Percentiles rank a stretch among this genome's conserved stretches.
Conservation (phyloP, 2,329 filamentous ascomycete species). For the Pestalotiopsis sp. region DNA sequence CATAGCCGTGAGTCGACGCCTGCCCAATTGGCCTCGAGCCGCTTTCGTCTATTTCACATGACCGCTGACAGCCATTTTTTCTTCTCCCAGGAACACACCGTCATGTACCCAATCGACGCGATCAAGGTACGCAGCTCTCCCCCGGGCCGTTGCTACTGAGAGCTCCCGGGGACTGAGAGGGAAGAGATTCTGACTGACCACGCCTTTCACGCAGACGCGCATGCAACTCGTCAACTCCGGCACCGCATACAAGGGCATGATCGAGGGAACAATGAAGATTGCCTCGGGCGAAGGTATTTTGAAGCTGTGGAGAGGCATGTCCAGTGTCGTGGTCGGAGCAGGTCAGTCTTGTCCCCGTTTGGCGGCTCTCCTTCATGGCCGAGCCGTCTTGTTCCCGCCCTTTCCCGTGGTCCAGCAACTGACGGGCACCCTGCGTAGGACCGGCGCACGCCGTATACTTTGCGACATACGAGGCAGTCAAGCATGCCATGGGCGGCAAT, state of each 20-base stretch:
- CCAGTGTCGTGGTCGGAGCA: conserved; percentile 92
- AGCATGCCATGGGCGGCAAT: conserved; percentile 94
- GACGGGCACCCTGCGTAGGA: conserved; percentile 51
- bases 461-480: conserved; percentile 95
- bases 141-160: conserved; percentile 15
- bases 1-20: conserved; percentile 71
- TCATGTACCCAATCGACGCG: conserved; percentile 98
- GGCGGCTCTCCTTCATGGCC: background rate
- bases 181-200: conserved; percentile 18
- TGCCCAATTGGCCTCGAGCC: no score
- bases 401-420: background rate
- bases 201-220: conserved; percentile 68
- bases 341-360: conserved; percentile 58
- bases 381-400: background rate
- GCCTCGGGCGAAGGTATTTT: conserved; percentile 86
- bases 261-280: conserved; percentile 91
- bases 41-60: background rate
- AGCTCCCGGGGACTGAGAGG: background rate
- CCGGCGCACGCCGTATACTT: conserved; percentile 98
- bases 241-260: conserved; percentile 84
- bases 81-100: conserved; percentile 81
- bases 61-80: conserved; percentile 19
- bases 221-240: conserved; percentile 94
- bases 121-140: conserved; percentile 72
- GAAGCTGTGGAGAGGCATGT: conserved; percentile 94